A percentile compares a stretch with the other conserved stretches of the same genome.
These are phyloP conservation scores for Xylaria nigripes DNA, from an alignment of 495 filamentous ascomycete genomes.

Conservation along the genomic window DNA sequence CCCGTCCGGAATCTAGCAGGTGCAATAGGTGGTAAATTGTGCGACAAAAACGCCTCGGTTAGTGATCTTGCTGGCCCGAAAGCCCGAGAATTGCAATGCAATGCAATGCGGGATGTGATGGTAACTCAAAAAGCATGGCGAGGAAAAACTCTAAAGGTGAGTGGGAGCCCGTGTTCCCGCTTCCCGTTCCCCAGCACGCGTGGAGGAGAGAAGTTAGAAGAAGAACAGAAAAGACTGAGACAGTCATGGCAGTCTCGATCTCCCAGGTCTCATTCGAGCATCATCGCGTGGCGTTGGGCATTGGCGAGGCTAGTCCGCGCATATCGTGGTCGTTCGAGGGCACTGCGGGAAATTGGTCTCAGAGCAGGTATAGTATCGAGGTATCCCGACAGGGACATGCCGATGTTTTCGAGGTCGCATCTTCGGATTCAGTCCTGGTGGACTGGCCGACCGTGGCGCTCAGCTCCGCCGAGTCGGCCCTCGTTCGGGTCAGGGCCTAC, in stretches of 20 bases:
- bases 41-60: too few relatives aligned
- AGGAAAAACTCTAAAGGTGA: background rate
- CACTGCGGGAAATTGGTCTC: conserved; percentile 15
- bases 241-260: conserved; percentile 22
- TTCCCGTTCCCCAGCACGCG: background rate
- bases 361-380: conserved; percentile 22
- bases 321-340: conserved; percentile 28
- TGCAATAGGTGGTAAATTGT: too few relatives aligned
- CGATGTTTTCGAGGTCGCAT: conserved; percentile 21
- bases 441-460: conserved; percentile 44
- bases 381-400: conserved; percentile 10
- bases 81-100: too few relatives aligned
- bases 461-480: conserved; percentile 32
- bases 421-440: conserved; percentile 36
- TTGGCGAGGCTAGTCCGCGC: conserved; percentile 20
- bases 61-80: too few relatives aligned
- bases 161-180: background rate
- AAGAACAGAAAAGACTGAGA: background rate
- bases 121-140: background rate
- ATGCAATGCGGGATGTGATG: background rate
- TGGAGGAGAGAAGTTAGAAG: background rate
- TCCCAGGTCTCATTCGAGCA: conserved; percentile 26
- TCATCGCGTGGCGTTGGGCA: conserved; percentile 22
- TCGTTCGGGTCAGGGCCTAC: conserved; percentile 33
- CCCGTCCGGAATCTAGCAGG: background rate